phyloP scores from a whole-genome alignment of 225 moss, liverwort and hornwort species.

The Marchantia paleacea region DNA sequence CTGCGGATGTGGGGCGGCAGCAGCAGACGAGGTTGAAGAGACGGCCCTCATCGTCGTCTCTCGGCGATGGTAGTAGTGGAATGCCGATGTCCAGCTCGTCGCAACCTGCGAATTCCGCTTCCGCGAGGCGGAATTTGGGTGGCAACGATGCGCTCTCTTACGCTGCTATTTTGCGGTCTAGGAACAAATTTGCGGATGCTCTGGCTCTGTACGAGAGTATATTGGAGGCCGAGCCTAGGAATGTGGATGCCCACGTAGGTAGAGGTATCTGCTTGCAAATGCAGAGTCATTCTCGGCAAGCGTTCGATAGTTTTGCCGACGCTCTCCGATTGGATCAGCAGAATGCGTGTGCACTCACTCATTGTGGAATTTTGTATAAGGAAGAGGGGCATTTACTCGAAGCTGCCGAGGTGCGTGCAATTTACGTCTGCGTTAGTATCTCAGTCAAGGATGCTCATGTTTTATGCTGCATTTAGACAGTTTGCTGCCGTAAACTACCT shows the following conservation, averaged over 20 bases:
- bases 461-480: not conserved
- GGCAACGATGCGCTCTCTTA: constrained; percentile 66
- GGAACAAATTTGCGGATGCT: constrained; percentile 77
- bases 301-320: constrained; percentile 81
- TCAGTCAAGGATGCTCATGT: not conserved
- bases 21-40: constrained; percentile 41
- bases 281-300: constrained; percentile 60
- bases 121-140: constrained; percentile 29
- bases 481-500: constrained; percentile 7
- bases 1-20: constrained; percentile 16
- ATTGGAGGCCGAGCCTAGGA: constrained; percentile 66
- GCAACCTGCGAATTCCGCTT: constrained; percentile 27
- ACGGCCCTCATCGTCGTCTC: constrained; percentile 56
- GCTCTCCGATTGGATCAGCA: constrained; percentile 69
- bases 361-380: constrained; percentile 82
- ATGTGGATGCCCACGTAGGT: constrained; percentile 82
- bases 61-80: constrained; percentile 51
- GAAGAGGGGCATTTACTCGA: constrained; percentile 83
- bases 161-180: constrained; percentile 66
- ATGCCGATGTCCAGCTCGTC: constrained; percentile 41
- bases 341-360: constrained; percentile 79
- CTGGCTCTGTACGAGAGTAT: constrained; percentile 63
- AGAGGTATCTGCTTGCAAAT: constrained; percentile 82
- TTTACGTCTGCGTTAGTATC: not conserved
- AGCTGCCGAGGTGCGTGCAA: constrained; percentile 68